Evolutionary conservation across 2,329 filamentous ascomycete species (phyloP).

Genomic region (Fulvia fulva): DNA sequence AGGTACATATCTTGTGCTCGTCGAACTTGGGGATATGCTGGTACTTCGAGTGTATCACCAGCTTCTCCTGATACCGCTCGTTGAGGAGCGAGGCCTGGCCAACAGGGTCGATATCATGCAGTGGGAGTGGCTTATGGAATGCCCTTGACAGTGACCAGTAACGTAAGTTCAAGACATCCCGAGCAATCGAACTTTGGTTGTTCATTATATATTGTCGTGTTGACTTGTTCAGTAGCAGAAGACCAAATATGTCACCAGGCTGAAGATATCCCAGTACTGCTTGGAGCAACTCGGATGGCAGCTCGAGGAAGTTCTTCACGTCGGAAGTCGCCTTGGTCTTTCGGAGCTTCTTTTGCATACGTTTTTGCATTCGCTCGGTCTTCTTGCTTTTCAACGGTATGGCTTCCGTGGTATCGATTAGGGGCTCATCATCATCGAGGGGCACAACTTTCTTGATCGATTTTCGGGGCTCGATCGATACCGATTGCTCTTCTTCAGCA

Average conservation of each 20-base stretch:
- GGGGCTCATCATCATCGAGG: constrained; percentile 40
- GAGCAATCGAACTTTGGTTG: constrained; percentile 44
- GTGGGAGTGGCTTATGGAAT: constrained; percentile 49
- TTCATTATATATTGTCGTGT: constrained; percentile 44
- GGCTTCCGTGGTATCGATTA: constrained; percentile 49
- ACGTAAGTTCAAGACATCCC: constrained; percentile 43
- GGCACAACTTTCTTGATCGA: constrained; percentile 5
- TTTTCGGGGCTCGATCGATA: constrained; percentile 12
- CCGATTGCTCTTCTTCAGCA: not conserved
- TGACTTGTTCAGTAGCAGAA: constrained; percentile 42
- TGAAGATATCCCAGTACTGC: constrained; percentile 45
- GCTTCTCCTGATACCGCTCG: constrained; percentile 41
- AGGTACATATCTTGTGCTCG: constrained; percentile 51
- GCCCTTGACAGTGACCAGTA: constrained; percentile 51
- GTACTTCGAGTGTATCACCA: constrained; percentile 49
- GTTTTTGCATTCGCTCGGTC: constrained; percentile 47
- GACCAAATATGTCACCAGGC: constrained; percentile 50
- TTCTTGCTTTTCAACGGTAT: constrained; percentile 52
- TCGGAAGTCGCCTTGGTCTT: constrained; percentile 33
- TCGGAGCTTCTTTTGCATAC: constrained; percentile 37
- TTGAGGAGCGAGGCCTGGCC: constrained; percentile 38
- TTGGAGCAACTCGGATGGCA: constrained; percentile 53
- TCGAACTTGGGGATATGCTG: constrained; percentile 51
- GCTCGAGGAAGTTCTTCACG: constrained; percentile 39
- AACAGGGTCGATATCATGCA: constrained; percentile 33